Percentiles rank a stretch among this genome's conserved stretches.
phyloP scores from a whole-genome alignment of 495 filamentous ascomycete species.

The Astrocystis sublimbata region DNA sequence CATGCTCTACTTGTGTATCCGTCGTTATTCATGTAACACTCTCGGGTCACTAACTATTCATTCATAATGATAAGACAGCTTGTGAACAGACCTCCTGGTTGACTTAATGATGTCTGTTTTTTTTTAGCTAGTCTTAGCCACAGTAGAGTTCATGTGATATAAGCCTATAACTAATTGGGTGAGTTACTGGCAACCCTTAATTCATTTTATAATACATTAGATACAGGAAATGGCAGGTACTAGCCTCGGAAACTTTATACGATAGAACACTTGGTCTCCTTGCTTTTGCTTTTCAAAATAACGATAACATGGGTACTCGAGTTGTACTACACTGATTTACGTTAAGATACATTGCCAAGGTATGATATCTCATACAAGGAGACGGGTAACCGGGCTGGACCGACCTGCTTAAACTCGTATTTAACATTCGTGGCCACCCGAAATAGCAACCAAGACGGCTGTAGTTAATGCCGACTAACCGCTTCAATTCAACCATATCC shows the following conservation, averaged over 20 bases:
- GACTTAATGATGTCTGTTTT: background rate
- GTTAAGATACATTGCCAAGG: background rate
- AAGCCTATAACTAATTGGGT: background rate
- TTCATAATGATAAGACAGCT: background rate
- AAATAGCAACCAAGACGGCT: background rate
- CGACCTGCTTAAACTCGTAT: background rate
- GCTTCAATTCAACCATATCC: background rate
- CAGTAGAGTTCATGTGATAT: background rate
- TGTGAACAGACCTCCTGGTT: background rate
- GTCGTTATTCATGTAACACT: background rate
- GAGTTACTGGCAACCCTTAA: too few relatives aligned
- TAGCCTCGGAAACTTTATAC: too few relatives aligned
- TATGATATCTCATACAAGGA: background rate
- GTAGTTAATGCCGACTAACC: background rate
- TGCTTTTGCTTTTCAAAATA: too few relatives aligned
- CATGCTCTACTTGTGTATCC: background rate
- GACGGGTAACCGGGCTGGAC: background rate
- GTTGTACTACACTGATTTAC: too few relatives aligned
- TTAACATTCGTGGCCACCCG: background rate
- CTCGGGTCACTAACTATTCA: background rate
- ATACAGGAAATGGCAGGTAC: too few relatives aligned
- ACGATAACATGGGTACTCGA: too few relatives aligned
- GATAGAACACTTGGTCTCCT: too few relatives aligned
- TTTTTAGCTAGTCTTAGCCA: constrained; percentile 1
- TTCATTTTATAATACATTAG: too few relatives aligned